Conservation (phyloP, 116 monocot species). For the Cymodocea nodosa region DNA sequence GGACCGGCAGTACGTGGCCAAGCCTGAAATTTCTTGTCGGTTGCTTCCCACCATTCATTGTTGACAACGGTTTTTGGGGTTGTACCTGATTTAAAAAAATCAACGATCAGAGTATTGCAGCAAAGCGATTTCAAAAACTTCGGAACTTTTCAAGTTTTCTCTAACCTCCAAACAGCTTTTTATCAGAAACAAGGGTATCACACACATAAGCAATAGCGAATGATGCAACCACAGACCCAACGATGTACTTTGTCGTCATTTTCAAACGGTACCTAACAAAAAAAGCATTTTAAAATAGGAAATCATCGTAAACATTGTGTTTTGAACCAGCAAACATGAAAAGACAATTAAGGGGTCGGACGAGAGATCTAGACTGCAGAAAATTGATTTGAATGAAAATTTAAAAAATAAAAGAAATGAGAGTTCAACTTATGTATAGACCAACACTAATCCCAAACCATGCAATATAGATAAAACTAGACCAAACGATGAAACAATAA, state of each 20-base stretch:
- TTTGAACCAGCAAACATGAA: too few relatives aligned
- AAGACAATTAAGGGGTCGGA: too few relatives aligned
- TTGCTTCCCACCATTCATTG: conserved; percentile 35
- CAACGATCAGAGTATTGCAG: not conserved
- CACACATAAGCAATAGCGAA: conserved; percentile 17
- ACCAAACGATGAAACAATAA: too few relatives aligned
- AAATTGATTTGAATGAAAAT: too few relatives aligned
- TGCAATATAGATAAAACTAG: too few relatives aligned
- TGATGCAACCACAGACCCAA: conserved; percentile 15
- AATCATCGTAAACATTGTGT: too few relatives aligned
- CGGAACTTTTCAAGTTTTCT: not conserved
- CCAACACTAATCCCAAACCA: too few relatives aligned
- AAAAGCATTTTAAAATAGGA: not conserved
- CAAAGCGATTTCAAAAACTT: not conserved
- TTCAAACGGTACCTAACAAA: not conserved
- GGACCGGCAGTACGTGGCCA: conserved; percentile 51
- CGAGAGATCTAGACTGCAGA: too few relatives aligned
- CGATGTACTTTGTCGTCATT: conserved; percentile 17
- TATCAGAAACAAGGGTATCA: conserved; percentile 12
- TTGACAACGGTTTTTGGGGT: conserved; percentile 24
- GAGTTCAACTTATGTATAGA: too few relatives aligned
- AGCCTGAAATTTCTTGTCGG: conserved; percentile 41
- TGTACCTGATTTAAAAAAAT: conserved; percentile 9
- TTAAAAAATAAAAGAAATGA: too few relatives aligned
- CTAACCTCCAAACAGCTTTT: conserved; percentile 27